Conservation (phyloP, 805 yeast genomes). For the Zygoascus tannicola region DNA sequence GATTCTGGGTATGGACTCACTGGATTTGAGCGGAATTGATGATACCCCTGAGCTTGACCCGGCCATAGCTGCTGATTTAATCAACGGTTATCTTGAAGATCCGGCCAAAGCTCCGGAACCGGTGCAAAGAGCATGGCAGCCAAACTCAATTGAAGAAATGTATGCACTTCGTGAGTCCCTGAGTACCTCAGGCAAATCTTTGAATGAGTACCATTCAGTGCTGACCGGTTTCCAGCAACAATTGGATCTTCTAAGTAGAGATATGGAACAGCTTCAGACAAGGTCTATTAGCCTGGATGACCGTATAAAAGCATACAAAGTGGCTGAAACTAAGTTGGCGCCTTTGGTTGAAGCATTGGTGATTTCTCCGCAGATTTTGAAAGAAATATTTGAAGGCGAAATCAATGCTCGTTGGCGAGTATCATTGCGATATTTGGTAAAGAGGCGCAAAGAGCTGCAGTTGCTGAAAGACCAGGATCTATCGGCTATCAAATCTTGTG, state of each 20-base stretch:
- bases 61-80: too few species aligned
- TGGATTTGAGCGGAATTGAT: neutral
- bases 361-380: constrained; percentile 63
- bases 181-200: constrained; percentile 8
- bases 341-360: constrained; percentile 70
- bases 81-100: too few species aligned
- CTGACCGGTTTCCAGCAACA: constrained; percentile 50
- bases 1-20: neutral
- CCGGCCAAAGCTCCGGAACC: too few species aligned
- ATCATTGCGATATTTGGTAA: constrained; percentile 20
- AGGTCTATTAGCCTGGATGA: constrained; percentile 42
- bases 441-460: constrained; percentile 15
- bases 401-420: constrained; percentile 52
- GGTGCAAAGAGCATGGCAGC: too few species aligned
- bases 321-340: constrained; percentile 44
- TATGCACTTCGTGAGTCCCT: constrained; percentile 17
- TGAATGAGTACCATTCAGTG: constrained; percentile 45
- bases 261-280: constrained; percentile 50
- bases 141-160: too few species aligned
- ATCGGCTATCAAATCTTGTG: constrained; percentile 15
- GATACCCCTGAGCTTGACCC: too few species aligned
- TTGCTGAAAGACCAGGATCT: constrained; percentile 9
- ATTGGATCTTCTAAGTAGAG: constrained; percentile 45
- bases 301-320: constrained; percentile 40
- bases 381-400: constrained; percentile 47